phyloP scores from a whole-genome alignment of 1,284 basidiomycete genomes.

The Microstroma glucosiphilum region DNA sequence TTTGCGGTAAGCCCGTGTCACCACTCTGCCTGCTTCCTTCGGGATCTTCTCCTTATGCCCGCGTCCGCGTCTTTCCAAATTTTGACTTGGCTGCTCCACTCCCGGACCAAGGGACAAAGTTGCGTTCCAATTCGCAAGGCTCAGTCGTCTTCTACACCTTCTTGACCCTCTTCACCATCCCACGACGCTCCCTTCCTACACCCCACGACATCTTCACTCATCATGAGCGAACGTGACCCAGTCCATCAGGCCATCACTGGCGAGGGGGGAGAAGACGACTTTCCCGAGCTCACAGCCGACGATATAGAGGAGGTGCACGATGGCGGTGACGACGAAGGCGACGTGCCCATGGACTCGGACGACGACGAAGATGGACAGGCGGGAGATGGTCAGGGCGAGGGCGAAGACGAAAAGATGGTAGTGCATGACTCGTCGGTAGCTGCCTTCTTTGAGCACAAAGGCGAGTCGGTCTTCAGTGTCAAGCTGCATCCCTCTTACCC shows the following conservation, averaged over 20 bases:
- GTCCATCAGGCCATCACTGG: neutral
- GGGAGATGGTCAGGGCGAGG: slow-evolving; percentile 18
- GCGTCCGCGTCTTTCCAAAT: too few species aligned
- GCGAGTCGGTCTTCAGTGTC: slow-evolving; percentile 70
- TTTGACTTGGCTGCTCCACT: too few species aligned
- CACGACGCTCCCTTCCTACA: too few species aligned
- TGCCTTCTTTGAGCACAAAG: slow-evolving; percentile 43
- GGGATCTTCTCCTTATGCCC: too few species aligned
- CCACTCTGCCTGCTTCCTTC: too few species aligned
- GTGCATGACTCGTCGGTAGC: slow-evolving; percentile 47
- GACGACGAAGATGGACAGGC: slow-evolving; percentile 15
- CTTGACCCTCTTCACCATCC: too few species aligned
- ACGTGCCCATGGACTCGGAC: slow-evolving; percentile 30
- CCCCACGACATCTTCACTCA: too few species aligned
- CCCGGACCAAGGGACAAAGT: too few species aligned
- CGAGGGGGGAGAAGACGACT: slow-evolving; percentile 1
- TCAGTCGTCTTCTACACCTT: too few species aligned
- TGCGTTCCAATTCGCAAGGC: too few species aligned
- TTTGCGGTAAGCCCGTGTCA: too few species aligned
- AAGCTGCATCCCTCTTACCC: slow-evolving; percentile 68
- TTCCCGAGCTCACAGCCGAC: slow-evolving; percentile 16
- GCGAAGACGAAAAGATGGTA: slow-evolving; percentile 10
- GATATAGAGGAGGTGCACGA: slow-evolving; percentile 29
- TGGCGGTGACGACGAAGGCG: slow-evolving; percentile 26
- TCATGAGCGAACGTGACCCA: too few species aligned